Conservation (phyloP, 768 basidiomycete species). For the Sarcodon aspratus region DNA sequence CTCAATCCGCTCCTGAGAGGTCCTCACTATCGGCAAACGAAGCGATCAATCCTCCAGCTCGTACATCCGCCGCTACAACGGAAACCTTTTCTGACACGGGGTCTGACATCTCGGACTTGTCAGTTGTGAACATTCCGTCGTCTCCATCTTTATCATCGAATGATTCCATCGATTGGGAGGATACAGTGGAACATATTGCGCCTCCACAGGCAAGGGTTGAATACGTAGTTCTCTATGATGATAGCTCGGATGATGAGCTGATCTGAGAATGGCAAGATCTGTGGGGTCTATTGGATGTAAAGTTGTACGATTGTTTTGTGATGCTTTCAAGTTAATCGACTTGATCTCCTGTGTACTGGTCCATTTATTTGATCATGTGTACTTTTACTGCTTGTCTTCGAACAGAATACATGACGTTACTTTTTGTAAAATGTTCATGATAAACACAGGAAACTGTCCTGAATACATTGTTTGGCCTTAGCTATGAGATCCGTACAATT, state of each 20-base stretch:
- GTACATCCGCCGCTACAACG: constrained; percentile 12
- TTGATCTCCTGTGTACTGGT: too few species aligned
- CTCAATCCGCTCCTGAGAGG: constrained; percentile 20
- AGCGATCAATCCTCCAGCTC: constrained; percentile 3
- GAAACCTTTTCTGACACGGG: constrained; percentile 15
- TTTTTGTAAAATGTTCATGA: too few species aligned
- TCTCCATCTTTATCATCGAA: constrained; percentile 15
- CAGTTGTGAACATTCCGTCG: constrained; percentile 51
- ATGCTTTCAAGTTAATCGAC: too few species aligned
- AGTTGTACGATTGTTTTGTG: too few species aligned
- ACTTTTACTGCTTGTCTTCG: too few species aligned
- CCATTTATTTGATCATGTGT: too few species aligned
- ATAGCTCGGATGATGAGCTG: constrained; percentile 39
- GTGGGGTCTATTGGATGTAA: too few species aligned
- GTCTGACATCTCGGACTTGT: constrained; percentile 37
- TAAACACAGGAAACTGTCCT: too few species aligned
- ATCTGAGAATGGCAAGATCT: too few species aligned
- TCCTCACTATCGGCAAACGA: constrained; percentile 4
- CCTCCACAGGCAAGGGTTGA: constrained; percentile 27
- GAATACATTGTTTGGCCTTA: too few species aligned
- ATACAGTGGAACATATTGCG: constrained; percentile 29
- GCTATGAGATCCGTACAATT: too few species aligned
- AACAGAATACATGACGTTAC: too few species aligned
- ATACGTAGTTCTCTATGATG: constrained; percentile 68
- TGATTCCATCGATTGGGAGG: constrained; percentile 39